phyloP scores from a whole-genome alignment of 108 stramenopile species.

The Fistulifera solaris region DNA sequence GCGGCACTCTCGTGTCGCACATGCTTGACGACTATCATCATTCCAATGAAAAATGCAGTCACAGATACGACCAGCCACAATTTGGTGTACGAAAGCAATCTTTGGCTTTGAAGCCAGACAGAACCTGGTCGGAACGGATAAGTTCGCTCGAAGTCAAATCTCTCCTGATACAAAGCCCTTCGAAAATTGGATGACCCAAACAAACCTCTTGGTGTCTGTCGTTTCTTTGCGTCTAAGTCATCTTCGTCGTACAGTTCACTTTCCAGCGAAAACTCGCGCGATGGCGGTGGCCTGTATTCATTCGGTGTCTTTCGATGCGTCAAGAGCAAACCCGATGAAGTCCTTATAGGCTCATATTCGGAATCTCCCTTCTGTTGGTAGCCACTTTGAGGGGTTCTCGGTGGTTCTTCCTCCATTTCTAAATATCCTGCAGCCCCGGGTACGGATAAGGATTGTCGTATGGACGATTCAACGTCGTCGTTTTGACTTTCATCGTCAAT shows the following conservation, averaged over 20 bases:
- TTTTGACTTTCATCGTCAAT: too few relatives aligned
- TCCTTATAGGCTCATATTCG: slow-evolving; percentile 26
- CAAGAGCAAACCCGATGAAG: slow-evolving; percentile 40
- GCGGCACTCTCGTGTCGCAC: slow-evolving; percentile 6
- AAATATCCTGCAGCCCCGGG: slow-evolving; percentile 6
- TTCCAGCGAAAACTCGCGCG: slow-evolving; percentile 1
- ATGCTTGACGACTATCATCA: slow-evolving; percentile 23
- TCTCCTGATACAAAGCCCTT: slow-evolving; percentile 14
- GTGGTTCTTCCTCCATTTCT: slow-evolving; percentile 48
- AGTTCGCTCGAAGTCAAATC: slow-evolving; percentile 31
- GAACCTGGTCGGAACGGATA: slow-evolving; percentile 5
- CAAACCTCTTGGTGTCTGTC: neutral
- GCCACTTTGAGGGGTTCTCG: neutral
- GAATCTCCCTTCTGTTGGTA: neutral
- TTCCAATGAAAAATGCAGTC: slow-evolving; percentile 17
- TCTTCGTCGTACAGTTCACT: neutral
- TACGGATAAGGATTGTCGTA: neutral
- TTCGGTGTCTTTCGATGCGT: slow-evolving; percentile 34
- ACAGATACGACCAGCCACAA: slow-evolving; percentile 33
- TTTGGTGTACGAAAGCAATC: slow-evolving; percentile 24
- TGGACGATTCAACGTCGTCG: too few relatives aligned
- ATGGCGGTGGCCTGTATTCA: slow-evolving; percentile 8
- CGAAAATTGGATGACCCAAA: slow-evolving; percentile 7
- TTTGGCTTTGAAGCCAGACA: slow-evolving; percentile 20
- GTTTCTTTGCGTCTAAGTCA: too few relatives aligned